Evolutionary conservation across 2,329 filamentous ascomycete species (phyloP).

Genomic region (Fusarium guadeloupense): DNA sequence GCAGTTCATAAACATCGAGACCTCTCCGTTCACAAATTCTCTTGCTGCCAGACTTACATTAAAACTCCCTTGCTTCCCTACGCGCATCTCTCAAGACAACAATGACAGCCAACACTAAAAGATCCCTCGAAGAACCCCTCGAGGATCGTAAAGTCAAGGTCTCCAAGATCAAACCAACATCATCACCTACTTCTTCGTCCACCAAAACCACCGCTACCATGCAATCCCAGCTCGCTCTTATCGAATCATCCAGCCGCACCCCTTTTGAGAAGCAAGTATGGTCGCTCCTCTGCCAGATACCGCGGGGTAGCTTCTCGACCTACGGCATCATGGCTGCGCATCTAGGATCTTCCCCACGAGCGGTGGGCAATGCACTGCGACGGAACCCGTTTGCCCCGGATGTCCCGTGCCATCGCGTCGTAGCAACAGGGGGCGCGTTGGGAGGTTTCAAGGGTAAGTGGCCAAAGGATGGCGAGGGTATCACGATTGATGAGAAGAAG

Average conservation of each 20-base stretch:
- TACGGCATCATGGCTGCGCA: slow-evolving; percentile 77
- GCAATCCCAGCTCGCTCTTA: slow-evolving; percentile 55
- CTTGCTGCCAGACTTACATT: not conserved
- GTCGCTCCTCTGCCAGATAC: slow-evolving; percentile 78
- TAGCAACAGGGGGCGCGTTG: slow-evolving; percentile 76
- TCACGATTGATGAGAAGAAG: slow-evolving; percentile 72
- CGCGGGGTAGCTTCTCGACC: slow-evolving; percentile 77
- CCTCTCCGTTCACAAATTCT: not conserved
- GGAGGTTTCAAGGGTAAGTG: slow-evolving; percentile 77
- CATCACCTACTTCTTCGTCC: not conserved
- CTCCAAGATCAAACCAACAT: slow-evolving; percentile 13
- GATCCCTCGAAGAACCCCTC: slow-evolving; percentile 29
- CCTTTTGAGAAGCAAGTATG: slow-evolving; percentile 73
- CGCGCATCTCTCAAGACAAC: not conserved
- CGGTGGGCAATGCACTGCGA: slow-evolving; percentile 79
- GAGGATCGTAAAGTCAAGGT: slow-evolving; percentile 24
- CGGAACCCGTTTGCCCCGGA: slow-evolving; percentile 84
- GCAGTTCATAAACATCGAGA: not conserved
- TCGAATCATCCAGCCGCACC: slow-evolving; percentile 57
- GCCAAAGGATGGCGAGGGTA: slow-evolving; percentile 68
- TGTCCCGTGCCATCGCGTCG: slow-evolving; percentile 83
- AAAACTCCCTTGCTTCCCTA: not conserved
- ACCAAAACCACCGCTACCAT: slow-evolving; percentile 37
- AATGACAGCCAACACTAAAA: slow-evolving; percentile 32
- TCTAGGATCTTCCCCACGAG: slow-evolving; percentile 75